Base-by-base conservation (phyloP, 768 basidiomycete genomes). In the Psilocybe subaeruginosa region DNA sequence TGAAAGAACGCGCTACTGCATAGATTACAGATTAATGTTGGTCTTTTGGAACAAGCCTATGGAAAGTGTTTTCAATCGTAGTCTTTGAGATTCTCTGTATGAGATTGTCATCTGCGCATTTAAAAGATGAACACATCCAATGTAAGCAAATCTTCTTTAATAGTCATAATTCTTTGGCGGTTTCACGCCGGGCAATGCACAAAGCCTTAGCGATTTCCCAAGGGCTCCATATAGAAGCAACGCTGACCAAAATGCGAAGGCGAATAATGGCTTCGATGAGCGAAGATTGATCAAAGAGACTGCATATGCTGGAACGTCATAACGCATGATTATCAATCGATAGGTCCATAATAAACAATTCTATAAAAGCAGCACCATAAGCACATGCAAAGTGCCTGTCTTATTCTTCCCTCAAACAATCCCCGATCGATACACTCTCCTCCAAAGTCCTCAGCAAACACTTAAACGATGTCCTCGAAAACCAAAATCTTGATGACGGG, bases 401-500 rank as follows among this genome's bases (percentile, higher is more conserved):
- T 43, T 16, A 43, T n/a, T 39, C 41, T 14, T 43, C 41, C 41
- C n/a, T 43, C 41, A 14, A 43, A n/a, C 41, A 8, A 43, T 43
- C 23, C 23, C 23, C 33, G 33, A 35, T 7, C 33, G 11, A 35
- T 35, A 35, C 11, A 35, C 33, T 35, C 11, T 35, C 33, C 7
- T 35, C 6, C 31, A 49, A 17, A 27, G 41, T 39, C 14, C 17
- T 39, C 14, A 27, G 49, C 31, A 19, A 39, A 16, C n/a, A 19
- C 23, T 12, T 29, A 17, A 52, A 29, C 17, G 16, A 54, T 54
- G 52, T 54, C 52, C 37, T 5, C 52, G 19, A 76, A 73, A 64
- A 63, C 56, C 41, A 68, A 74, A 35, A 75, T 84, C 39, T 76
- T 83, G 59, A 59, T 84, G 51, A 76, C 77, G 41, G 80, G 81